A percentile compares a stretch with the other conserved stretches of the same genome.
phyloP scores from a whole-genome alignment of 2,329 filamentous ascomycete species.

The Triangularia verruculosa region DNA sequence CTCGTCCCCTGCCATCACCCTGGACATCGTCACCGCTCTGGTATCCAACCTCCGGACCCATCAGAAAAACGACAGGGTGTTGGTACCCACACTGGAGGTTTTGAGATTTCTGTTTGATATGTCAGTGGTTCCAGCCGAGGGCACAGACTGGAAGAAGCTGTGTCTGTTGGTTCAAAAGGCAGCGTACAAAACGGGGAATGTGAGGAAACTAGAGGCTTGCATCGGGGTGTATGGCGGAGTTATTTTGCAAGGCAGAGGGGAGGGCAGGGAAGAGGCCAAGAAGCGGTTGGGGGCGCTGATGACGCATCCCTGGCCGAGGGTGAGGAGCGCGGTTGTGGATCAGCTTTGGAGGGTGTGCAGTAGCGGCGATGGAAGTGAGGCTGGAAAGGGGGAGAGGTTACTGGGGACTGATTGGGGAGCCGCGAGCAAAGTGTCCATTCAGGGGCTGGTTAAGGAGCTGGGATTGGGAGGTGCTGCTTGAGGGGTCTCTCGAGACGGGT shows the following conservation, averaged over 20 bases:
- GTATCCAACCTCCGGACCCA: constrained; percentile 51
- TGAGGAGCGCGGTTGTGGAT: constrained; percentile 59
- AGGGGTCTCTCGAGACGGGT: neutral
- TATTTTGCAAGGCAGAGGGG: constrained; percentile 39
- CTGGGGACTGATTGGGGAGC: constrained; percentile 57
- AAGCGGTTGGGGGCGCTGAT: constrained; percentile 72
- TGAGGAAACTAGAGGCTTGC: constrained; percentile 77
- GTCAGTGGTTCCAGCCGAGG: constrained; percentile 27
- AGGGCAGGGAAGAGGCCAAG: constrained; percentile 52
- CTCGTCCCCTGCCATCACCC: constrained; percentile 38
- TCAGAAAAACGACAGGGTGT: constrained; percentile 63
- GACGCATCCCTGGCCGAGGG: constrained; percentile 76
- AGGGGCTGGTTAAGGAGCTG: constrained; percentile 42
- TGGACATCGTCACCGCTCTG: constrained; percentile 50
- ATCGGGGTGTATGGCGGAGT: constrained; percentile 76
- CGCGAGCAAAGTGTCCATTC: constrained; percentile 48
- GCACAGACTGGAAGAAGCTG: constrained; percentile 51
- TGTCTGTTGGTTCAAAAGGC: constrained; percentile 72
- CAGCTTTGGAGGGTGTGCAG: constrained; percentile 53
- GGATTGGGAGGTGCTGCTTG: constrained; percentile 32
- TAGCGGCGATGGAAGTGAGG: neutral
- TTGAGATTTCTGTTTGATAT: constrained; percentile 73
- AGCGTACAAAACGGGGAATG: constrained; percentile 78
- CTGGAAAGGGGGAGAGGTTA: constrained; percentile 35
- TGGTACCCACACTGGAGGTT: constrained; percentile 74